Conservation (phyloP, 257 asterid genomes). For the Nicotiana paniculata region DNA sequence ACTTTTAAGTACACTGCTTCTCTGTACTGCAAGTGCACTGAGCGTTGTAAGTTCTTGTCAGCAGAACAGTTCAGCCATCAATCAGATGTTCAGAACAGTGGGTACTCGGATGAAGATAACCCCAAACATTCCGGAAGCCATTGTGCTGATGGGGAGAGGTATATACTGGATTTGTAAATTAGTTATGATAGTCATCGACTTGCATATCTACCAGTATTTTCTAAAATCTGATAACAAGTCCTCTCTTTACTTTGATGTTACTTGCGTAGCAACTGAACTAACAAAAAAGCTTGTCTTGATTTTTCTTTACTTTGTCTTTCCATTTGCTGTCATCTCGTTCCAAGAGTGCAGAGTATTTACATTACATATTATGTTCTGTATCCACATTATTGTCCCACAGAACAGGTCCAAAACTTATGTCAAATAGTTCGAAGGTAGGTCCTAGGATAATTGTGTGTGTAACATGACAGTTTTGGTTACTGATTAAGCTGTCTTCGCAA, state of each 20-base stretch:
- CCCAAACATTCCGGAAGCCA: conserved; percentile 27
- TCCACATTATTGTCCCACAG: neutral
- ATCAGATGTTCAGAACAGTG: conserved; percentile 35
- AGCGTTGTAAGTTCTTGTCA: conserved; percentile 33
- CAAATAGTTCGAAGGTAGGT: neutral
- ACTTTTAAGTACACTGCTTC: neutral
- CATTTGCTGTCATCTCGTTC: neutral
- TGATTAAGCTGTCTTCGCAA: neutral
- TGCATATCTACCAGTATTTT: neutral
- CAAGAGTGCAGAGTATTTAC: neutral
- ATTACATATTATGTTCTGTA: neutral
- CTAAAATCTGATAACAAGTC: neutral
- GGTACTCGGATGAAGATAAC: conserved; percentile 39
- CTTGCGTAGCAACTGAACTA: neutral
- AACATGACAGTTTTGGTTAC: neutral
- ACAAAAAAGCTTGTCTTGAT: neutral
- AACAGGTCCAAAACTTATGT: neutral
- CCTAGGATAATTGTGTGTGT: neutral
- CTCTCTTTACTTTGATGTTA: neutral
- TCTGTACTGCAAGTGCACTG: conserved; percentile 26
- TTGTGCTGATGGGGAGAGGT: conserved; percentile 62
- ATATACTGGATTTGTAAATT: neutral
- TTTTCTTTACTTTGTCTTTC: neutral
- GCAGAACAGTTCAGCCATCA: conserved; percentile 37
- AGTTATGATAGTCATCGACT: neutral